Evolutionary conservation across 2,329 filamentous ascomycete genomes (phyloP).

Genomic region (Xylaria sp.): DNA sequence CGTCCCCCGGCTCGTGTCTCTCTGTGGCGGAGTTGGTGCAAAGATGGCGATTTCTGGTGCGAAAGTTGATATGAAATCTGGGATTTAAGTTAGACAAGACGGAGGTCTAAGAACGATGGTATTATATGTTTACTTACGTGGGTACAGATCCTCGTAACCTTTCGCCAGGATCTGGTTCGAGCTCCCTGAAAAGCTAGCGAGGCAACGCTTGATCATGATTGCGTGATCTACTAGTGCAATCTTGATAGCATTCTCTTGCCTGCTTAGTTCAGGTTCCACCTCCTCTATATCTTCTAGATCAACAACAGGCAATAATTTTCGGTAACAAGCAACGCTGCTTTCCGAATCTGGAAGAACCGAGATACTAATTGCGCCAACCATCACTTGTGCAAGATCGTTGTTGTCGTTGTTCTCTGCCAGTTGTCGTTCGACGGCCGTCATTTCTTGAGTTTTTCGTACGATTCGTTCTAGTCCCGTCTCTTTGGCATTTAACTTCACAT

Average conservation of each 20-base stretch:
- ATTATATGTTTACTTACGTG: conserved; percentile 58
- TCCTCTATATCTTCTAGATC: conserved; percentile 53
- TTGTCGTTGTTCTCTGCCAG: conserved; percentile 76
- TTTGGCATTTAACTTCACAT: conserved; percentile 71
- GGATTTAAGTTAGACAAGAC: conserved; percentile 23
- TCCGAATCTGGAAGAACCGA: conserved; percentile 77
- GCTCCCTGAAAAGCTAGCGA: conserved; percentile 71
- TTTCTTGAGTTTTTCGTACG: conserved; percentile 86
- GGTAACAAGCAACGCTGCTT: conserved; percentile 80
- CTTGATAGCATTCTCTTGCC: conserved; percentile 78
- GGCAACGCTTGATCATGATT: conserved; percentile 81
- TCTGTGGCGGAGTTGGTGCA: conserved; percentile 54
- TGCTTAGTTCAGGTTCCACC: conserved; percentile 54
- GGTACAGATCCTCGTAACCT: conserved; percentile 64
- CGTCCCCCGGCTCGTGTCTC: conserved; percentile 47
- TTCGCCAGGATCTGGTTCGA: conserved; percentile 62
- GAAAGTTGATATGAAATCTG: conserved; percentile 67
- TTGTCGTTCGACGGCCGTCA: conserved; percentile 76
- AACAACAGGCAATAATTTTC: conserved; percentile 68
- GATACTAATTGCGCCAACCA: conserved; percentile 77
- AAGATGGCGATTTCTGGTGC: conserved; percentile 70
- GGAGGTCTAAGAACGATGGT: neutral
- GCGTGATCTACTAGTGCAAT: conserved; percentile 89
- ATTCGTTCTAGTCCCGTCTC: conserved; percentile 92
- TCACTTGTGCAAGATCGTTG: conserved; percentile 67